Percentiles rank a stretch among this genome's conserved stretches.
Evolutionary conservation across 768 basidiomycete species (phyloP).

Genomic region (Hypholoma sublateritium): DNA sequence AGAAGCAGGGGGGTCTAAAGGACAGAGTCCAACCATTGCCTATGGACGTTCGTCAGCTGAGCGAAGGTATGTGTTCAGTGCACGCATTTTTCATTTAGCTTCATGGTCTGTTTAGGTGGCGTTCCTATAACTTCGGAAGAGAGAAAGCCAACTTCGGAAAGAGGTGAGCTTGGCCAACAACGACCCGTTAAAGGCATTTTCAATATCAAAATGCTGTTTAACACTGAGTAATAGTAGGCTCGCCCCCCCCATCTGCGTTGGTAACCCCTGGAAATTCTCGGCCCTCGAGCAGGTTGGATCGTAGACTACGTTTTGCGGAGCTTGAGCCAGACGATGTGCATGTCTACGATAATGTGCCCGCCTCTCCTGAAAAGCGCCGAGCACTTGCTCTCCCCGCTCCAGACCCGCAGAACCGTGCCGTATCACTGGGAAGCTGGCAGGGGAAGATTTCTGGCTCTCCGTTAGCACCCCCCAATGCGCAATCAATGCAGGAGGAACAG

Average conservation of each 20-base stretch:
- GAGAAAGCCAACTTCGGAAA: constrained; percentile 14
- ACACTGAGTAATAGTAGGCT: constrained; percentile 8
- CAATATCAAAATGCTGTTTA: background rate
- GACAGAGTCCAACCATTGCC: background rate
- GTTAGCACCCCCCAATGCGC: background rate
- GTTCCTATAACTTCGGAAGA: constrained; percentile 23
- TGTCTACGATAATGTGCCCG: constrained; percentile 80
- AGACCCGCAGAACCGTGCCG: constrained; percentile 28
- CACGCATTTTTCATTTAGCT: background rate
- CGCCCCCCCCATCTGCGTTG: constrained; percentile 45
- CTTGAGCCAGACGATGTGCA: constrained; percentile 72
- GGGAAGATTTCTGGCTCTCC: constrained; percentile 23
- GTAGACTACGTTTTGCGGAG: constrained; percentile 75
- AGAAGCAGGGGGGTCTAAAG: constrained; percentile 18
- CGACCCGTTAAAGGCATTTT: background rate
- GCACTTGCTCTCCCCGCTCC: constrained; percentile 60
- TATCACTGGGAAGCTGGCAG: constrained; percentile 41
- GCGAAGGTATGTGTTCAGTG: constrained; percentile 9
- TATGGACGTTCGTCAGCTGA: background rate
- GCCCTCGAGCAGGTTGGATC: constrained; percentile 56
- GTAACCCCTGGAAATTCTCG: constrained; percentile 50
- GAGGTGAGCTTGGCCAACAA: constrained; percentile 13
- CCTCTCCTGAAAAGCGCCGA: constrained; percentile 63
- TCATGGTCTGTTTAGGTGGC: constrained; percentile 6
- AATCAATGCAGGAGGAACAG: background rate